phyloP scores from a whole-genome alignment of 345 rosid genomes.

The Moricandia moricandioides region DNA sequence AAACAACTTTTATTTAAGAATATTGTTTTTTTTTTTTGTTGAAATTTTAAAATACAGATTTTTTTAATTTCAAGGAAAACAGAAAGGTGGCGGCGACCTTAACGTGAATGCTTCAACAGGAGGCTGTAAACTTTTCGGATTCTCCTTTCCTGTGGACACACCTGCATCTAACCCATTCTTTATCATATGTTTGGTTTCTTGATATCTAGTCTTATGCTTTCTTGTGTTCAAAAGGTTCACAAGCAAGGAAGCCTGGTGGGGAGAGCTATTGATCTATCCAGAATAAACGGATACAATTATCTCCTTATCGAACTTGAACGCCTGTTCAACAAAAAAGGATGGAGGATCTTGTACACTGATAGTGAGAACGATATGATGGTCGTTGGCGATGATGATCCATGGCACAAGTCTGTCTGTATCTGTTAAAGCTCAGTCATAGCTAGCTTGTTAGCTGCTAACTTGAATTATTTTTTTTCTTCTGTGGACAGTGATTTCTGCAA shows the following conservation, averaged over 20 bases:
- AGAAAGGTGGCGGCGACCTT: no score
- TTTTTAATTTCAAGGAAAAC: no score
- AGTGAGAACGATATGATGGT: slow-evolving; percentile 90
- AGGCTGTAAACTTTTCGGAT: no score
- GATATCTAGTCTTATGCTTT: not conserved
- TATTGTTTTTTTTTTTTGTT: no score
- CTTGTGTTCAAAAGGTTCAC: slow-evolving; percentile 62
- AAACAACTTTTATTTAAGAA: no score
- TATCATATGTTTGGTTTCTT: no score
- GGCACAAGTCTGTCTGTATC: slow-evolving; percentile 58
- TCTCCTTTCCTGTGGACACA: no score
- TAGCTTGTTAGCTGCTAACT: not conserved
- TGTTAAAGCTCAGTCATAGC: not conserved
- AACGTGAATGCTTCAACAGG: no score
- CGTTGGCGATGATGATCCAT: slow-evolving; percentile 74
- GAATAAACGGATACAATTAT: slow-evolving; percentile 46
- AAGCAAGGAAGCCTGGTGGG: slow-evolving; percentile 54
- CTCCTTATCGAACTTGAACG: slow-evolving; percentile 68
- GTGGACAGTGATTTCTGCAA: slow-evolving; percentile 72
- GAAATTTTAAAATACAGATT: no score
- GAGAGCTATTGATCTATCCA: no score
- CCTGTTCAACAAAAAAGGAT: slow-evolving; percentile 71
- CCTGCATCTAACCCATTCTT: not conserved
- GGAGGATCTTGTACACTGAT: slow-evolving; percentile 82
- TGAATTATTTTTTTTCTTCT: not conserved